Conservation (phyloP, 768 basidiomycete genomes). For the Podaxis sp. region DNA sequence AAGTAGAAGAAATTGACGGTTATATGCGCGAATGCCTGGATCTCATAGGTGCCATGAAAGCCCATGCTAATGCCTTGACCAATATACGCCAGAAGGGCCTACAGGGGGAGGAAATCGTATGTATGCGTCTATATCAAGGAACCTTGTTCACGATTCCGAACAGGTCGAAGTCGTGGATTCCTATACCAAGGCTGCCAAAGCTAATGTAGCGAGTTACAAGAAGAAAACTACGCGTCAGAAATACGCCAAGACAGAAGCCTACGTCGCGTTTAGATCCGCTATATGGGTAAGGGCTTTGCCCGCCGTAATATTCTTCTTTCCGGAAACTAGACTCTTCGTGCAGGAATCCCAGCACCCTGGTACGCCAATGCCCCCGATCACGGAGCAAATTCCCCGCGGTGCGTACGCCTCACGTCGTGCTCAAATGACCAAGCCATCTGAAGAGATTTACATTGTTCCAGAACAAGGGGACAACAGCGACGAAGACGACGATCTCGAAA, state of each 20-base stretch:
- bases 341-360: constrained; percentile 71
- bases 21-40: constrained; percentile 73
- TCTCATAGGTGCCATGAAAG: constrained; percentile 56
- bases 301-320: neutral
- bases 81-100: constrained; percentile 56
- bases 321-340: neutral
- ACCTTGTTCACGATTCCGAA: neutral
- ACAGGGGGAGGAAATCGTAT: constrained; percentile 57
- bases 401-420: constrained; percentile 10
- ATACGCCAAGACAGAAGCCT: constrained; percentile 62
- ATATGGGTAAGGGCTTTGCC: constrained; percentile 56
- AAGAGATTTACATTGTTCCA: constrained; percentile 26
- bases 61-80: constrained; percentile 52
- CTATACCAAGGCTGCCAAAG: constrained; percentile 50
- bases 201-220: constrained; percentile 44
- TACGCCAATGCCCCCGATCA: constrained; percentile 72
- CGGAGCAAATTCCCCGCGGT: constrained; percentile 73
- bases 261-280: constrained; percentile 57
- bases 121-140: constrained; percentile 23
- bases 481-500: constrained; percentile 84
- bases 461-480: constrained; percentile 82
- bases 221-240: constrained; percentile 74
- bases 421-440: neutral
- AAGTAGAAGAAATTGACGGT: constrained; percentile 56
- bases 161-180: constrained; percentile 50